These are phyloP conservation scores for Aureobasidium uvarum DNA, from an alignment of 2,329 filamentous ascomycete genomes.

Conservation along the genomic window DNA sequence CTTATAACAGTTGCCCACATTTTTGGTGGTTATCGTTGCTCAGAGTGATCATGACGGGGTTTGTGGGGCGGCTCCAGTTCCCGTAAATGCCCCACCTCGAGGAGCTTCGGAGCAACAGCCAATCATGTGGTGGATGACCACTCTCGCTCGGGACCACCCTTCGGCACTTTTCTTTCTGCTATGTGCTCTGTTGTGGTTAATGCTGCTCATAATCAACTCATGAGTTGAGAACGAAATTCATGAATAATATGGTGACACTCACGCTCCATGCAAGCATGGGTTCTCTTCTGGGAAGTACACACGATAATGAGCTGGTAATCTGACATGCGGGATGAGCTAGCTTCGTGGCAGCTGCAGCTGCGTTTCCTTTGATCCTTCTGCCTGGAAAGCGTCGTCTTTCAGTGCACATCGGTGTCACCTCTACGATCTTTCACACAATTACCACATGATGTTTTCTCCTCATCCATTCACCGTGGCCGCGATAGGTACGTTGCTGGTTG, in stretches of 20 bases:
- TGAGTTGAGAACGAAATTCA: not conserved
- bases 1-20: not conserved
- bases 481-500: not conserved
- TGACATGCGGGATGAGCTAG: not conserved
- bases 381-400: not conserved
- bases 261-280: not conserved
- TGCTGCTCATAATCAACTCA: not conserved
- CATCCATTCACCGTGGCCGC: not conserved
- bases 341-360: not conserved
- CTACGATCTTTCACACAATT: not conserved
- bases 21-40: not conserved
- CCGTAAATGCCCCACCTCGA: not conserved
- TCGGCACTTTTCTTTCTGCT: not conserved
- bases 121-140: not conserved
- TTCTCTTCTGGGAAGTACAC: too few species aligned
- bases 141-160: not conserved
- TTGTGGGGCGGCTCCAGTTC: constrained; percentile 2
- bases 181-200: not conserved
- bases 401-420: not conserved
- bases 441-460: not conserved
- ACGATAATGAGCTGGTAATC: not conserved
- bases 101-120: constrained; percentile 2
- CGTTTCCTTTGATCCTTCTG: not conserved
- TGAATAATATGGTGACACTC: not conserved
- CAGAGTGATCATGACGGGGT: constrained; percentile 3